Evolutionary conservation across 495 filamentous ascomycete genomes (phyloP).

Genomic region (Aspergillus steynii): DNA sequence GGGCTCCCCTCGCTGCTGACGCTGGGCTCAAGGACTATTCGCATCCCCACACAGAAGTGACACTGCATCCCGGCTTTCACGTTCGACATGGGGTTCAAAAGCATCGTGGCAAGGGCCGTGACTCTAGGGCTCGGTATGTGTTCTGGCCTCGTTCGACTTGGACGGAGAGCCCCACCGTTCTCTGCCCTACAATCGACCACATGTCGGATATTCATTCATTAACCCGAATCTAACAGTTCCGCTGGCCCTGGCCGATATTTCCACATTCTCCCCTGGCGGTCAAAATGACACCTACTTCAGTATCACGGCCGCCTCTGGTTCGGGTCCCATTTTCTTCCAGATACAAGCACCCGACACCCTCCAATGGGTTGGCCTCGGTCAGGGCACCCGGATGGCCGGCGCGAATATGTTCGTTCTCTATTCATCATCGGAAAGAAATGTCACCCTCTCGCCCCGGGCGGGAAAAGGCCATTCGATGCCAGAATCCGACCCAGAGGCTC

Average conservation of each 20-base stretch:
- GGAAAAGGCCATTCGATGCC: slow-evolving; percentile 57
- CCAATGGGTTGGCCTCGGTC: slow-evolving; percentile 67
- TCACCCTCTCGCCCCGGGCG: slow-evolving; percentile 66
- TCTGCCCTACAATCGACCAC: neutral
- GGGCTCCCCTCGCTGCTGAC: neutral
- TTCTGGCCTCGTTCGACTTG: neutral
- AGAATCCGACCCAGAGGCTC: slow-evolving; percentile 46
- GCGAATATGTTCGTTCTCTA: slow-evolving; percentile 73
- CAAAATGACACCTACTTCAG: slow-evolving; percentile 33
- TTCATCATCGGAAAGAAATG: slow-evolving; percentile 47
- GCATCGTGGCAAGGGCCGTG: neutral
- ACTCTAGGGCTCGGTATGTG: neutral
- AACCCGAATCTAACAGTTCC: slow-evolving; percentile 9
- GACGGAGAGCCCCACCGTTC: neutral
- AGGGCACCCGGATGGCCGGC: slow-evolving; percentile 60
- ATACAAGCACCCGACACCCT: slow-evolving; percentile 58
- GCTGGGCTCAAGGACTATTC: neutral
- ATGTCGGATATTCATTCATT: neutral
- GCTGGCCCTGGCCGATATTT: slow-evolving; percentile 25
- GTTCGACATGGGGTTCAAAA: neutral
- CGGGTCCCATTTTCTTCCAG: slow-evolving; percentile 60
- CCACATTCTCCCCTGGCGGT: slow-evolving; percentile 25
- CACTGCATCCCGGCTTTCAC: neutral
- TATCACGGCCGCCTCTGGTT: slow-evolving; percentile 30
- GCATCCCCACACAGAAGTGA: neutral